Conservation (phyloP, 2,329 filamentous ascomycete species). For the Diplodia corticola region DNA sequence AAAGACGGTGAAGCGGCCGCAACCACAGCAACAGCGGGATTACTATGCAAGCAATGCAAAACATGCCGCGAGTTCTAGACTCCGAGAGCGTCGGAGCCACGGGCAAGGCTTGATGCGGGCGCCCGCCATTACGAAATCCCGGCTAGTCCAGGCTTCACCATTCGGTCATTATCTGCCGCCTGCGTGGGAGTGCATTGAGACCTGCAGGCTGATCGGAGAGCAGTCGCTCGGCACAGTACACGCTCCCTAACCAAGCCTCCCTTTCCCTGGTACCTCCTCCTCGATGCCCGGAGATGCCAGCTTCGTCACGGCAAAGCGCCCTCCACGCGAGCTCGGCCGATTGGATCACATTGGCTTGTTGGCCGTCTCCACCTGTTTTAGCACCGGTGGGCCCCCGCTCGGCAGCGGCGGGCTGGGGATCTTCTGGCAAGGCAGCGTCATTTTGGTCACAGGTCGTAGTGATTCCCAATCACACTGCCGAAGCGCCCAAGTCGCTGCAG, state of each 20-base stretch:
- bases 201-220: background rate
- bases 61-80: slow-evolving; percentile 10
- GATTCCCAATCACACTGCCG: slow-evolving; percentile 18
- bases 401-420: slow-evolving; percentile 17
- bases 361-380: slow-evolving; percentile 12
- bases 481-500: slow-evolving; percentile 13
- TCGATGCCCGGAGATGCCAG: background rate
- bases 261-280: slow-evolving; percentile 2
- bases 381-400: slow-evolving; percentile 18
- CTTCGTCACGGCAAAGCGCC: background rate
- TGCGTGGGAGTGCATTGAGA: slow-evolving; percentile 8
- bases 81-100: background rate
- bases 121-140: slow-evolving; percentile 15
- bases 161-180: slow-evolving; percentile 14
- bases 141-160: slow-evolving; percentile 6
- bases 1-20: slow-evolving; percentile 20
- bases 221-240: background rate
- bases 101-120: slow-evolving; percentile 5
- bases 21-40: background rate
- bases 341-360: slow-evolving; percentile 18
- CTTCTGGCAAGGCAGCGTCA: slow-evolving; percentile 18
- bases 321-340: slow-evolving; percentile 4
- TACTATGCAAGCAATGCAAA: slow-evolving; percentile 5
- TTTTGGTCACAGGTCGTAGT: slow-evolving; percentile 14
- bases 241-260: background rate